Base-by-base conservation (phyloP, 306 rosid species). In the Dryas alaskensis region DNA sequence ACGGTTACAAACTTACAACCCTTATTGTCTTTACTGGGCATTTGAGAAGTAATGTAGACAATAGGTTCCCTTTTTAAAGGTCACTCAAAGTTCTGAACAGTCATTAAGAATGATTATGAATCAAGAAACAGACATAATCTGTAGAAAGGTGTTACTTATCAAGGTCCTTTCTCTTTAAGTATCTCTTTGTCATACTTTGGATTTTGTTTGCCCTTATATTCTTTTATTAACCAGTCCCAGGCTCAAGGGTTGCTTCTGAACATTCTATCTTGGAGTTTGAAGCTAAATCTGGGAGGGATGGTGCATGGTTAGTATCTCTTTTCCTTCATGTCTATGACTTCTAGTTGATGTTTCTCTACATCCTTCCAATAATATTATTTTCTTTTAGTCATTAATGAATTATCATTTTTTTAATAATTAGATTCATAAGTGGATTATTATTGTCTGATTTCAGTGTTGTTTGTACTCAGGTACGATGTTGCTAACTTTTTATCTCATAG, bases 221-320 rank as follows among this genome's bases (percentile, higher is more conserved):
- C 45, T 2, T 82, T 69, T 80, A 74, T 74, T 72, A 63, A 72
- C 67, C 88, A 91, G 90, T 81, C 83, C 79, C 87, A 73, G 83
- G 85, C 16, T 22, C 86, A 45, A 92, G 84, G 82, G 82, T 76
- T 78, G 60, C 88, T 78, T 65, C 93, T 48, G 97, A 95, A 76
- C 88, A 77, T 85, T 79, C 90, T 8, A 80, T 80, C 22, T 79
- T 86, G 85, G 99, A 95, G 82, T 92, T 90, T 59, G 99, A 95
- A 89, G 99, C 99, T 65, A 95, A 92, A 86, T 95, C 99, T 69
- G 93, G 90, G 73, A 90, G 99, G 80, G 99, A 95, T 85, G 96
- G 97, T 72, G 99, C 99, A 88, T 95, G 99, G 99, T 95, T 72
- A 87, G 79, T 88, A 76, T 78, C 70, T 76, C 63, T 71, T 78